phyloP scores from a whole-genome alignment of 305 asterid genomes.

The Fraxinus angustifolia region DNA sequence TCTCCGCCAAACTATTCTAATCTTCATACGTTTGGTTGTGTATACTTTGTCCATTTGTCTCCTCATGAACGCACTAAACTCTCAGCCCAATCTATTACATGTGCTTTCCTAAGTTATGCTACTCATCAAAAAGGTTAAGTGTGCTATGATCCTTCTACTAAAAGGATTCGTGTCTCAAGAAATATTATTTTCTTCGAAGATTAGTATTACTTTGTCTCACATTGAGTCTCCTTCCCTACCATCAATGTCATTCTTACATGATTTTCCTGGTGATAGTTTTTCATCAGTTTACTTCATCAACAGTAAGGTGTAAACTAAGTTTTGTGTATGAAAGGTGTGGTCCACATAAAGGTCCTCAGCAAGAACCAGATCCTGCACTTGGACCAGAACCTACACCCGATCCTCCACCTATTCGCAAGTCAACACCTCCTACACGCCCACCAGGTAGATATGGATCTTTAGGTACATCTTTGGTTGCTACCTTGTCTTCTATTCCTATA shows the following conservation, averaged over 20 bases:
- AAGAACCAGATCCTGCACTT: background rate
- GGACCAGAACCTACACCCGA: background rate
- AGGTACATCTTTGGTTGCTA: background rate
- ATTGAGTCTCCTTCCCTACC: background rate
- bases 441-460: background rate
- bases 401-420: background rate
- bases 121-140: background rate
- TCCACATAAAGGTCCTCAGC: background rate
- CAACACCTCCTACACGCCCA: background rate
- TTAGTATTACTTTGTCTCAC: background rate
- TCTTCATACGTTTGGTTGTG: too few relatives aligned
- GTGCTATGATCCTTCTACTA: background rate
- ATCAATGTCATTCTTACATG: background rate
- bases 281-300: background rate
- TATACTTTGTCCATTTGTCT: too few relatives aligned
- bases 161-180: background rate
- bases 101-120: background rate
- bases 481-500: background rate
- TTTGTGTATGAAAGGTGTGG: background rate
- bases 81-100: background rate
- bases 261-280: background rate
- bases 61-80: background rate
- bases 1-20: too few relatives aligned
- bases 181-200: background rate
- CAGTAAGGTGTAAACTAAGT: background rate